Percentiles rank a stretch among this genome's conserved stretches.
Evolutionary conservation across 2,329 filamentous ascomycete genomes (phyloP).

Genomic region (Trichoderma oligosporum): DNA sequence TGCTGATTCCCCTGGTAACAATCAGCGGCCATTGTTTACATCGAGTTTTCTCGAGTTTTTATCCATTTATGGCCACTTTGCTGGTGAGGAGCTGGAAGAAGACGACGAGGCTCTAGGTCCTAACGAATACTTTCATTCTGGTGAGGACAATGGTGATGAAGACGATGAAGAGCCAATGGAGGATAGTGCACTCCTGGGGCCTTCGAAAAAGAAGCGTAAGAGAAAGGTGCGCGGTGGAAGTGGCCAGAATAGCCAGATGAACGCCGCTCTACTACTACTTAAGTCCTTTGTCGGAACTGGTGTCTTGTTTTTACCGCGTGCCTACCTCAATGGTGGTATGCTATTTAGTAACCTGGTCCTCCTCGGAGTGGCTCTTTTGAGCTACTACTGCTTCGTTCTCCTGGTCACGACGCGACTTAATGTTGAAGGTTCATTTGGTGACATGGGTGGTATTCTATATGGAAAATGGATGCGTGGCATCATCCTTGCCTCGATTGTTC

Average conservation of each 20-base stretch:
- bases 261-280: conserved; percentile 78
- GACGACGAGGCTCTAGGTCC: conserved; percentile 85
- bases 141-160: conserved; percentile 59
- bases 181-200: conserved; percentile 76
- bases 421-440: conserved; percentile 92
- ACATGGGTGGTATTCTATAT: conserved; percentile 89
- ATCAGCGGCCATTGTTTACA: conserved; percentile 63
- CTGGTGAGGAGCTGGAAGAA: conserved; percentile 93
- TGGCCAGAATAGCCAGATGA: conserved; percentile 73
- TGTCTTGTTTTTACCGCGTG: conserved; percentile 86
- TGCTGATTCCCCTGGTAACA: conserved; percentile 32
- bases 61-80: conserved; percentile 93
- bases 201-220: conserved; percentile 68
- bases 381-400: conserved; percentile 96
- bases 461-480: conserved; percentile 84
- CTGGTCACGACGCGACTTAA: conserved; percentile 81
- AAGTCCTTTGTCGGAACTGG: conserved; percentile 98
- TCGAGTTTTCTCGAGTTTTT: conserved; percentile 95
- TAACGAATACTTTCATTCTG: conserved; percentile 88
- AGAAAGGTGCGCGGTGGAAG: conserved; percentile 70
- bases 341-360: conserved; percentile 90
- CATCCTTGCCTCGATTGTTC: conserved; percentile 87
- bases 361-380: conserved; percentile 77
- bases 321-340: conserved; percentile 96
- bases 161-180: conserved; percentile 81